These are phyloP conservation scores for Penicillium antarcticum DNA, from an alignment of 495 filamentous ascomycete species.

Conservation along the genomic window DNA sequence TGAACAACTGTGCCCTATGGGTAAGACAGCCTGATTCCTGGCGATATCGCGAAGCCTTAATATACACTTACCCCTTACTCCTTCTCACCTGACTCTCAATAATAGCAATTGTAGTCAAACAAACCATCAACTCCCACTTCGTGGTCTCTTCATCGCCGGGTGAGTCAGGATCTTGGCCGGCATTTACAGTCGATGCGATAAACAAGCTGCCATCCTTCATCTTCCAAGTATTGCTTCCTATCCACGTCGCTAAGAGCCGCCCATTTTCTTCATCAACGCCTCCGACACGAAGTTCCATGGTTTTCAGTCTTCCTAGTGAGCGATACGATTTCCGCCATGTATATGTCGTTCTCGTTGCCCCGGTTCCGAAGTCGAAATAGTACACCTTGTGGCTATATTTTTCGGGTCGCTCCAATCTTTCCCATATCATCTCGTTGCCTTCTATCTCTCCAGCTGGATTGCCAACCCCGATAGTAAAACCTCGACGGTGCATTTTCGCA, in stretches of 20 bases:
- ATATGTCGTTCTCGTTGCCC: not conserved
- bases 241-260: not conserved
- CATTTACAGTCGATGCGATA: not conserved
- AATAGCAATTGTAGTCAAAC: conserved; percentile 3
- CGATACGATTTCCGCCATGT: not conserved
- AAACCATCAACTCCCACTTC: conserved; percentile 2
- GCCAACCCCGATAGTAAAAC: conserved; percentile 2
- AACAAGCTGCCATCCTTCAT: conserved; percentile 1
- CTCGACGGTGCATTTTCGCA: not conserved
- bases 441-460: conserved; percentile 3
- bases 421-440: not conserved
- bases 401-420: conserved; percentile 1
- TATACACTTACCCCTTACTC: not conserved
- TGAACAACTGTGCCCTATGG: no score
- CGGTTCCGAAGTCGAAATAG: not conserved
- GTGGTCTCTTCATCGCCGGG: not conserved
- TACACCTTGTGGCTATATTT: conserved; percentile 1
- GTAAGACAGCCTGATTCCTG: no score
- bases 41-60: no score
- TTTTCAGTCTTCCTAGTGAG: not conserved
- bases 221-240: conserved; percentile 2
- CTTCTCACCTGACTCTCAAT: conserved; percentile 4
- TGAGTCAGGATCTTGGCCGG: no score
- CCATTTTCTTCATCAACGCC: not conserved
- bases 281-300: conserved; percentile 2